These are phyloP conservation scores for Ambrosiella beaveri DNA, from an alignment of 2,329 filamentous ascomycete species.

Conservation along the genomic window DNA sequence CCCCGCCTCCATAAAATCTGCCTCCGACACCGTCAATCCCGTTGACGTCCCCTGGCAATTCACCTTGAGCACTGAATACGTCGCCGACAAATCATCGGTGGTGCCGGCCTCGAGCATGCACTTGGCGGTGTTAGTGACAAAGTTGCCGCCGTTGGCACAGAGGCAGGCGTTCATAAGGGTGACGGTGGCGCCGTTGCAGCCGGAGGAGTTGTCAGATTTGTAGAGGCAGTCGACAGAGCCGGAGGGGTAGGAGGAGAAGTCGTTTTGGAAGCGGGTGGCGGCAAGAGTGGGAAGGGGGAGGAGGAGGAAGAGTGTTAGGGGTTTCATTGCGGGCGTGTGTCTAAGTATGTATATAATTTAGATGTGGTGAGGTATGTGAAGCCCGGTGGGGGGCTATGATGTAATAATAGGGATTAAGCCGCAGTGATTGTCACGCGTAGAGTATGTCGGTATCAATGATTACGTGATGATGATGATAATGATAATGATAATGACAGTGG, in stretches of 20 bases:
- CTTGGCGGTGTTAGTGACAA: constrained; percentile 28
- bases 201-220: constrained; percentile 22
- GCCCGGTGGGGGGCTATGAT: not conserved
- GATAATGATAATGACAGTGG: too few species aligned
- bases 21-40: constrained; percentile 25
- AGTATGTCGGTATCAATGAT: too few species aligned
- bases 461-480: too few species aligned
- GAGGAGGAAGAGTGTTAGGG: constrained; percentile 17
- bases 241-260: constrained; percentile 22
- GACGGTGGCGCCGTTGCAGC: constrained; percentile 25
- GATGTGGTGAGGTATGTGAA: not conserved
- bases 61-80: constrained; percentile 27
- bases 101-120: constrained; percentile 24
- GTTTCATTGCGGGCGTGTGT: constrained; percentile 5
- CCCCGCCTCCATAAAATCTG: constrained; percentile 23
- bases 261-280: constrained; percentile 17
- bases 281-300: constrained; percentile 13
- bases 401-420: not conserved
- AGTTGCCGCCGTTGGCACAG: constrained; percentile 31
- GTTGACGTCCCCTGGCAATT: constrained; percentile 29
- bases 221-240: constrained; percentile 25
- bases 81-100: constrained; percentile 22
- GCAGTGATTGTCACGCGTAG: not conserved
- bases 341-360: not conserved
- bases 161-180: constrained; percentile 30